phyloP scores from a whole-genome alignment of 2,329 filamentous ascomycete genomes.

The Diaporthe sp. region DNA sequence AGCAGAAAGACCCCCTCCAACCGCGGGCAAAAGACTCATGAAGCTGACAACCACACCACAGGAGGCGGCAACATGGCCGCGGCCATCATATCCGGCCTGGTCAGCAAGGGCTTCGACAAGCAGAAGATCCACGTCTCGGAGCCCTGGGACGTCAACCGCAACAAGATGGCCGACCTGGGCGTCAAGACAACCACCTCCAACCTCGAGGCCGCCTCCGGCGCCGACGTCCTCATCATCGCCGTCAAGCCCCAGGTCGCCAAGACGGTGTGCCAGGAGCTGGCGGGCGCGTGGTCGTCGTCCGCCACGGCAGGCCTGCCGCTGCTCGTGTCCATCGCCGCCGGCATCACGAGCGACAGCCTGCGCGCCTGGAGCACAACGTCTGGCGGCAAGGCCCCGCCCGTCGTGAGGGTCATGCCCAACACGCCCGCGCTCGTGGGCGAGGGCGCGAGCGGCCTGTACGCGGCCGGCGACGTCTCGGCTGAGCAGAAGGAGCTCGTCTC shows the following conservation, averaged over 20 bases:
- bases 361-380: constrained; percentile 56
- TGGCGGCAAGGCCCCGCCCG: constrained; percentile 55
- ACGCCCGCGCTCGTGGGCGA: constrained; percentile 65
- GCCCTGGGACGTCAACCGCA: constrained; percentile 66
- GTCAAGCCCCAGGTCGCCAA: constrained; percentile 66
- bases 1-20: background rate
- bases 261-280: constrained; percentile 62
- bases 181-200: constrained; percentile 62
- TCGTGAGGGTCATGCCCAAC: constrained; percentile 68
- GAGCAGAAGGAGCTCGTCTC: constrained; percentile 58
- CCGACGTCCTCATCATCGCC: constrained; percentile 63
- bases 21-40: background rate
- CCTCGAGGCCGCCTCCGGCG: constrained; percentile 57
- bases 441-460: constrained; percentile 63
- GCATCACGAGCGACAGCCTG: constrained; percentile 61
- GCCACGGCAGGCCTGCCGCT: constrained; percentile 52
- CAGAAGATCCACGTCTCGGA: constrained; percentile 60
- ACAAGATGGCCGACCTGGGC: constrained; percentile 61
- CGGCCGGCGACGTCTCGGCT: constrained; percentile 54
- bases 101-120: constrained; percentile 58
- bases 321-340: constrained; percentile 63
- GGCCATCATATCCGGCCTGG: constrained; percentile 65
- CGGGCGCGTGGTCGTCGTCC: constrained; percentile 50
- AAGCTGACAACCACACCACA: constrained; percentile 23
- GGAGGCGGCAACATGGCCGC: constrained; percentile 67